phyloP scores from a whole-genome alignment of 345 rosid genomes.

The Arabis hirsuta region DNA sequence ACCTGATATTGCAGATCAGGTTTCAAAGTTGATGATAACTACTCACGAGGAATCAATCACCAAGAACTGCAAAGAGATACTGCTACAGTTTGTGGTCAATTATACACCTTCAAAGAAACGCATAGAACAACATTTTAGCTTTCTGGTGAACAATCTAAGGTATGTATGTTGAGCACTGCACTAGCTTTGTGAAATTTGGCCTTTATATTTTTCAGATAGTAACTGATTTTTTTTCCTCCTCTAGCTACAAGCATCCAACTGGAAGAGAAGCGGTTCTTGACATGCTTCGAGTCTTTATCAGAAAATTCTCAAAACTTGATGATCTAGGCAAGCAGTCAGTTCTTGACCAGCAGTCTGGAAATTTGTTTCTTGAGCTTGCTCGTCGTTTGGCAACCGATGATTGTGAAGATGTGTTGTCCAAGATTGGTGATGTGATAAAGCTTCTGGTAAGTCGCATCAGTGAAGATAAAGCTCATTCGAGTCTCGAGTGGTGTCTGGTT shows the following conservation, averaged over 20 bases:
- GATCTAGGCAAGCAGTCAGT: conserved; percentile 33
- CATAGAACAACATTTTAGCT: conserved; percentile 56
- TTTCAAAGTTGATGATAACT: conserved; percentile 73
- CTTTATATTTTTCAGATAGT: not conserved
- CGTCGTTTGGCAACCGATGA: conserved; percentile 61
- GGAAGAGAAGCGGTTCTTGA: conserved; percentile 88
- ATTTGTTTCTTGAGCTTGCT: conserved; percentile 60
- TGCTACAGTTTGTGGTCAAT: conserved; percentile 61
- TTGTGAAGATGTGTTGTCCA: conserved; percentile 55
- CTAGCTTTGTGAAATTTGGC: not conserved
- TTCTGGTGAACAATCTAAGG: conserved; percentile 64
- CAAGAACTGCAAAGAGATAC: conserved; percentile 65
- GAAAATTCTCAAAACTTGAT: conserved; percentile 48
- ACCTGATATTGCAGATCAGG: conserved; percentile 59
- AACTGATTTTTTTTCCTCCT: conserved; percentile 27
- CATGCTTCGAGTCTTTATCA: conserved; percentile 62
- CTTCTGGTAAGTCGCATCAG: conserved; percentile 55
- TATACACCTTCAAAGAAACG: conserved; percentile 56
- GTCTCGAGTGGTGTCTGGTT: conserved; percentile 50
- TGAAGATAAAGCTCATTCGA: conserved; percentile 47
- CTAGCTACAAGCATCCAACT: conserved; percentile 69
- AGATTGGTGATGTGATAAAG: conserved; percentile 59
- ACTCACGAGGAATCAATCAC: conserved; percentile 68
- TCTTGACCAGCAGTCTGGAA: conserved; percentile 58
- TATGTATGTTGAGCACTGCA: conserved; percentile 32